A percentile compares a stretch with the other conserved stretches of the same genome.
These are phyloP conservation scores for Calycina herbarum DNA, from an alignment of 2,329 filamentous ascomycete species.

Conservation along the genomic window DNA sequence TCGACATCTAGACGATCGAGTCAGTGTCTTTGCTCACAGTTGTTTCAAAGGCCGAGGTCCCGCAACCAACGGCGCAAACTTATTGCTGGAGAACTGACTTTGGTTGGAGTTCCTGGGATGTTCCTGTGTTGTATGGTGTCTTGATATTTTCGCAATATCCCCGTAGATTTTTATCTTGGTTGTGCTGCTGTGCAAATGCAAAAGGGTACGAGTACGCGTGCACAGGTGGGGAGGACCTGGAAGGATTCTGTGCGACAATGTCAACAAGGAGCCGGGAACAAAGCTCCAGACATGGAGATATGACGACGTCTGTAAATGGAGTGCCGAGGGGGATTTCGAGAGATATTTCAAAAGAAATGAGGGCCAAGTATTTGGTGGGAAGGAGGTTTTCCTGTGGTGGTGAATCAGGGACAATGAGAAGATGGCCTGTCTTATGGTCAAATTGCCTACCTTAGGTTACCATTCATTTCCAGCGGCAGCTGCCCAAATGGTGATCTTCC, in stretches of 20 bases:
- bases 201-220: not conserved
- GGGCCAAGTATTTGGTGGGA: not conserved
- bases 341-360: not conserved
- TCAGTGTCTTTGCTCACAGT: not conserved
- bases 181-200: not conserved
- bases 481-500: not conserved
- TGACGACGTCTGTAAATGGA: not conserved
- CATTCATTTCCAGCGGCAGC: not conserved
- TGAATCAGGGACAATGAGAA: not conserved
- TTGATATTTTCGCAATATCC: not conserved
- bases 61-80: not conserved
- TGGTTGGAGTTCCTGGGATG: not conserved
- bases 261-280: slow-evolving; percentile 1
- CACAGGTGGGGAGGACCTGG: not conserved
- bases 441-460: not conserved
- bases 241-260: slow-evolving; percentile 5
- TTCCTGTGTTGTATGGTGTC: not conserved
- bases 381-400: not conserved
- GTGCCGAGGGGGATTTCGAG: not conserved
- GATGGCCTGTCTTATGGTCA: not conserved
- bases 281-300: slow-evolving; percentile 4
- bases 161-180: not conserved
- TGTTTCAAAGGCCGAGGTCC: slow-evolving; percentile 6
- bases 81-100: slow-evolving; percentile 1
- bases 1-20: slow-evolving; percentile 23